Evolutionary conservation across 306 rosid species (phyloP), one percentile per base, ranked within the genome.

Genomic region (Prunus mume): DNA sequence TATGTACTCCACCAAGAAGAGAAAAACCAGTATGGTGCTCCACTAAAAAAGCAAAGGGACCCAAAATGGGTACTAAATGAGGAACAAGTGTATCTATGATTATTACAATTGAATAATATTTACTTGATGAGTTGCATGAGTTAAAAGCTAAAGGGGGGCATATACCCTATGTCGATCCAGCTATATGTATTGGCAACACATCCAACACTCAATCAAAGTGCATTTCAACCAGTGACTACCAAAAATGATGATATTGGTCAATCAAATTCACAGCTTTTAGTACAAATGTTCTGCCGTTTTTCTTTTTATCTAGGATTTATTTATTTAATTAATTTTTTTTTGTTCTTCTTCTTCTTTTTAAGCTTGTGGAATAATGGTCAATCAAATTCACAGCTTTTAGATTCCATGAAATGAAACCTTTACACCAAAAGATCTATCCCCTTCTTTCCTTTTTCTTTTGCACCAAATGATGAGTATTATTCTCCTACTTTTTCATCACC

Each of bases 11-110:
- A 51, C 60, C 20, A 54, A 54, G 75, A 71, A 54, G 60, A 54
- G 75, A 30, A 51, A 71, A 71, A 32, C 30, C 58, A 10, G 27
- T 49, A 64, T 65, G 71, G 80, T 43, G 80, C 60, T 67, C 74
- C 80, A 76, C 74, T 67, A 76, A 76, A 41, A 61, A 62, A 27
- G 78, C 50, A 61, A 6, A 18, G 57, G 80, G 74, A 7, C 62
- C 49, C 45, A 61, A 76, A 54, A 8, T 9, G 56, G 20, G 64
- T 56, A 25, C 32, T 32, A 27, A 51, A 19, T 24, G 10, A 55
- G 74, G 68, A 67, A 67, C 43, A 25, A 67, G 56, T 65, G 15
- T 62, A 54, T 65, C 64, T 38, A 72, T 19, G 20, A 14, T 3
- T 30, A 34, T 4, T 65, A 3, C 22, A 18, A 3, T 60, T 24